Percentiles rank a stretch among this genome's conserved stretches.
These are phyloP conservation scores for Fraxinus paxiana DNA, from an alignment of 305 asterid species.

Conservation along the genomic window DNA sequence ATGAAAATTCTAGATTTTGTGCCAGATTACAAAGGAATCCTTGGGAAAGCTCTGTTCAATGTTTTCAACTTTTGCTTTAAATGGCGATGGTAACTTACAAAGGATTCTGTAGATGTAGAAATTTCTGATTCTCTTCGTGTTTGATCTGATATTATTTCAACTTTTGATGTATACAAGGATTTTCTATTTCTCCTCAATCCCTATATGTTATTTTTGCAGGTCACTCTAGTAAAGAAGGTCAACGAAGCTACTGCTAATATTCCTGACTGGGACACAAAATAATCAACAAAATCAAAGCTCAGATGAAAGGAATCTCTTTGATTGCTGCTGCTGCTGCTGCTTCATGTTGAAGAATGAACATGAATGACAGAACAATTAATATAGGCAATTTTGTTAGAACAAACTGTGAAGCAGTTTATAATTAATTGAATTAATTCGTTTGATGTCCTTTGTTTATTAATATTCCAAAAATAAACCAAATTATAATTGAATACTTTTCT, in stretches of 20 bases:
- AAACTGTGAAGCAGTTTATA: not conserved
- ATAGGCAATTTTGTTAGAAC: not conserved
- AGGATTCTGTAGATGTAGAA: not conserved
- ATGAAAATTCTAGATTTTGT: not conserved
- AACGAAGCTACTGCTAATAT: constrained; percentile 52
- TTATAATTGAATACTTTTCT: not conserved
- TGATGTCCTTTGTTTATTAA: not conserved
- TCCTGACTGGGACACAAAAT: constrained; percentile 42
- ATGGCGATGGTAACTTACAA: not conserved
- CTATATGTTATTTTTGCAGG: constrained; percentile 30
- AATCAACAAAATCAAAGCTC: not conserved
- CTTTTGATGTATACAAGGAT: not conserved
- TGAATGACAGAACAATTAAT: not conserved
- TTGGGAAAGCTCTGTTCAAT: not conserved
- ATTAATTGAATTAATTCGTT: not conserved
- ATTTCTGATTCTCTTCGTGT: not conserved
- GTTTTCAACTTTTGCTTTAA: not conserved
- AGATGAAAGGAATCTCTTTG: not conserved
- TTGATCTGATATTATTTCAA: not conserved
- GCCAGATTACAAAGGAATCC: not conserved
- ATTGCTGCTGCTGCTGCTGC: not conserved
- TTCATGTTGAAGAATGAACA: not conserved
- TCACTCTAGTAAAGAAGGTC: constrained; percentile 46
- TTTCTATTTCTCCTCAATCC: not conserved
- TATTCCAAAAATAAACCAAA: not conserved